Conservation (phyloP, 306 rosid species). For the Fragaria ananassa region DNA sequence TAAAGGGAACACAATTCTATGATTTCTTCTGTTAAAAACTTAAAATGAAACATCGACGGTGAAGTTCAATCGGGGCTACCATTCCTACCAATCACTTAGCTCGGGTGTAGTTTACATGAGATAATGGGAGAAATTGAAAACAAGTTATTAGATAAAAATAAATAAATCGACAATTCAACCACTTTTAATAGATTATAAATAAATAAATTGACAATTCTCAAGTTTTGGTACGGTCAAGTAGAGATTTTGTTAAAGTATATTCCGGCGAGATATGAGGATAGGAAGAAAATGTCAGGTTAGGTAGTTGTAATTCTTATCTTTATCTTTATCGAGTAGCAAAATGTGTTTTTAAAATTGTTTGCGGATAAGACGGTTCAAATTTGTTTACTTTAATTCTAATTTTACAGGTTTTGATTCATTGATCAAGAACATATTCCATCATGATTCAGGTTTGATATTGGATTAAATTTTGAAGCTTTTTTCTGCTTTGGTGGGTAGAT, state of each 20-base stretch:
- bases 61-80: too few relatives aligned
- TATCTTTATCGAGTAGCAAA: neutral
- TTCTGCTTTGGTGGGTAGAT: slow-evolving; percentile 19
- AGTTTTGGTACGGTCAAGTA: neutral
- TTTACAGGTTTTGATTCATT: too few relatives aligned
- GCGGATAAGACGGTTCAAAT: neutral
- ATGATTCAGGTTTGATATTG: slow-evolving; percentile 10
- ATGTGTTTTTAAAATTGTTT: neutral
- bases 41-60: too few relatives aligned
- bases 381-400: neutral
- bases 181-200: too few relatives aligned
- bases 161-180: too few relatives aligned
- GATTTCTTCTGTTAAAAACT: too few relatives aligned
- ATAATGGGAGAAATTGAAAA: too few relatives aligned
- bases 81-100: too few relatives aligned
- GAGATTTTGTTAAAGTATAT: neutral
- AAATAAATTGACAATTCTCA: too few relatives aligned
- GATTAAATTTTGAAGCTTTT: neutral
- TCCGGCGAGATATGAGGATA: neutral
- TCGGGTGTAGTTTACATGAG: too few relatives aligned
- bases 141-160: too few relatives aligned
- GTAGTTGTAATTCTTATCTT: neutral
- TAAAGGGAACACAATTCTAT: too few relatives aligned
- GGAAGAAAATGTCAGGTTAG: neutral
- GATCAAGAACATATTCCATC: neutral